Percentiles rank a stretch among this genome's conserved stretches.
phyloP scores from a whole-genome alignment of 768 basidiomycete species.

The Aureoboletus auriporus region DNA sequence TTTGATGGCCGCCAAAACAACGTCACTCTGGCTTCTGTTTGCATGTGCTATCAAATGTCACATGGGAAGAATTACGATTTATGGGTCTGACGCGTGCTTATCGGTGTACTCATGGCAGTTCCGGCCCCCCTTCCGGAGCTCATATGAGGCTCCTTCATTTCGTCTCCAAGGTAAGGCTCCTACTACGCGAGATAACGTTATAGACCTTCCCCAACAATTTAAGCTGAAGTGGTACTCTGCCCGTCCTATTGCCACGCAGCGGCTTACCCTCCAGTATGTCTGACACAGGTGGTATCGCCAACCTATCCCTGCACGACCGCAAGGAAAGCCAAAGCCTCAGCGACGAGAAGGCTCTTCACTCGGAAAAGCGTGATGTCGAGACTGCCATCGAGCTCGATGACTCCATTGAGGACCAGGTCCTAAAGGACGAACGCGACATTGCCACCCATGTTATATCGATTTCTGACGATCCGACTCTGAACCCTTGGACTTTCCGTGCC shows the following conservation, averaged over 20 bases:
- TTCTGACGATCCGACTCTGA: slow-evolving; percentile 25
- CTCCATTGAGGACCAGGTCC: slow-evolving; percentile 13
- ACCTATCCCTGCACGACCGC: not conserved
- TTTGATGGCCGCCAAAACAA: no score
- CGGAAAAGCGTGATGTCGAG: slow-evolving; percentile 35
- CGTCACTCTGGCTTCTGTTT: no score
- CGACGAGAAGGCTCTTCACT: slow-evolving; percentile 20
- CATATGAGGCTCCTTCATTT: no score
- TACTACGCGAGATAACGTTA: no score
- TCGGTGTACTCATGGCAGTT: no score
- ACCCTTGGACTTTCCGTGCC: slow-evolving; percentile 39
- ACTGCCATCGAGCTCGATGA: slow-evolving; percentile 10
- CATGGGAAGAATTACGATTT: no score
- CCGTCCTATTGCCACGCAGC: not conserved
- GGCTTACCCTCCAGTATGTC: slow-evolving; percentile 7
- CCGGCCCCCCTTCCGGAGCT: no score
- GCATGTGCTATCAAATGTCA: no score
- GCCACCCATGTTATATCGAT: slow-evolving; percentile 45
- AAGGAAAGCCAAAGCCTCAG: slow-evolving; percentile 4
- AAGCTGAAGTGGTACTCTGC: not conserved
- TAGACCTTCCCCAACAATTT: not conserved
- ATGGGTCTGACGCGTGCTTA: no score
- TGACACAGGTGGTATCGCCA: not conserved
- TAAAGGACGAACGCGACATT: slow-evolving; percentile 44
- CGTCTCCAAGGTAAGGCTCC: no score